phyloP scores from a whole-genome alignment of 2,329 filamentous ascomycete species.

The Shiraia sp. region DNA sequence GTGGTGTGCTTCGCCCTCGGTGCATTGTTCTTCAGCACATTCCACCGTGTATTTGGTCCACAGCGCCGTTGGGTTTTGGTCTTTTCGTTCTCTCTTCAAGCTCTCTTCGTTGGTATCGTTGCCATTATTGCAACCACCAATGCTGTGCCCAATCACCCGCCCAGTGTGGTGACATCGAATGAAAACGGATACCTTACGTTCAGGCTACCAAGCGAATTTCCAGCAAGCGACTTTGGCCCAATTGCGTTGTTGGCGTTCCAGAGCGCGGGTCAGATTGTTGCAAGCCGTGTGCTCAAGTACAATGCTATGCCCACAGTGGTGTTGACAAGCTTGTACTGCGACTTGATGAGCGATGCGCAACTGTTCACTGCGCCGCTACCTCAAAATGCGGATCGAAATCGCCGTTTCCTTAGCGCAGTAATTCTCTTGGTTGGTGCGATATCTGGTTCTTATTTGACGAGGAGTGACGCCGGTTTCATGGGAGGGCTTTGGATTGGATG shows the following conservation, averaged over 20 bases:
- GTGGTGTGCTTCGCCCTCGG: constrained; percentile 58
- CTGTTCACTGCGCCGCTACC: constrained; percentile 48
- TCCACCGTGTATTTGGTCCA: constrained; percentile 59
- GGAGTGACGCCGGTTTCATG: constrained; percentile 24
- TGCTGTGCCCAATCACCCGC: constrained; percentile 25
- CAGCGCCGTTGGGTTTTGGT: constrained; percentile 52
- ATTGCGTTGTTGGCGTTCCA: constrained; percentile 56
- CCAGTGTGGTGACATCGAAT: constrained; percentile 45
- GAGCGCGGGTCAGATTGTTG: constrained; percentile 58
- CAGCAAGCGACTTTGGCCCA: constrained; percentile 46
- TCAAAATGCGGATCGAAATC: constrained; percentile 55
- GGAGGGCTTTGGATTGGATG: constrained; percentile 16
- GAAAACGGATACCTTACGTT: constrained; percentile 41
- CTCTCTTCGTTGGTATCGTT: constrained; percentile 56
- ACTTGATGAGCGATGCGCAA: constrained; percentile 56
- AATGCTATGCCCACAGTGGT: constrained; percentile 61
- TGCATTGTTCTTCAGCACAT: constrained; percentile 52
- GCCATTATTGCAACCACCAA: constrained; percentile 55
- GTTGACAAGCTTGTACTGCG: constrained; percentile 59
- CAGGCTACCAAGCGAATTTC: constrained; percentile 26
- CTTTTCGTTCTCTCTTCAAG: constrained; percentile 57
- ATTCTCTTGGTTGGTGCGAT: constrained; percentile 55
- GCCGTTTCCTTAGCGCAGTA: constrained; percentile 52
- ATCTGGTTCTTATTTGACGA: constrained; percentile 54
- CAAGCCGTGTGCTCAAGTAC: constrained; percentile 54